A percentile compares a stretch with the other conserved stretches of the same genome.
Evolutionary conservation across 2,329 filamentous ascomycete species (phyloP).

Genomic region (Aspergillus pseudonomiae): DNA sequence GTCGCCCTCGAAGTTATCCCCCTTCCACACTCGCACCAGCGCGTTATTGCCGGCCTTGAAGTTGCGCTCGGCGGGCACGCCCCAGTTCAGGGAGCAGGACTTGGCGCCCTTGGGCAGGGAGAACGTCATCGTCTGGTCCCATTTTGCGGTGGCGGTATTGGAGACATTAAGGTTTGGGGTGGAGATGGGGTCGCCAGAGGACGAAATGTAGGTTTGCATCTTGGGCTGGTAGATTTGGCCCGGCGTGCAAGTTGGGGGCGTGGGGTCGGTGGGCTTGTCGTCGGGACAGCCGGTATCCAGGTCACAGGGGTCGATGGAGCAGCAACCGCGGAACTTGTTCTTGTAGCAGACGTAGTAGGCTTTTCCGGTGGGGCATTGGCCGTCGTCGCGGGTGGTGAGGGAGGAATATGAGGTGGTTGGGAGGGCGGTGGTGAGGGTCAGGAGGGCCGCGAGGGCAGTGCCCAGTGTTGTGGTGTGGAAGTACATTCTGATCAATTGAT

Average conservation of each 20-base stretch:
- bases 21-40: slow-evolving; percentile 2
- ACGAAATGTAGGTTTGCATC: slow-evolving; percentile 1
- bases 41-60: slow-evolving; percentile 11
- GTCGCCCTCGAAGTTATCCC: background rate
- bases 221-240: slow-evolving; percentile 8
- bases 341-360: slow-evolving; percentile 8
- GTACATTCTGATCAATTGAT: background rate
- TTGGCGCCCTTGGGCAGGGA: slow-evolving; percentile 1
- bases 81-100: slow-evolving; percentile 3
- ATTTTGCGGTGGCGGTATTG: slow-evolving; percentile 3
- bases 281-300: slow-evolving; percentile 9
- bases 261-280: background rate
- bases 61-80: slow-evolving; percentile 6
- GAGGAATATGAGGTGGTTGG: slow-evolving; percentile 1
- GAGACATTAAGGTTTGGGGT: slow-evolving; percentile 6
- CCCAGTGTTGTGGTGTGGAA: background rate
- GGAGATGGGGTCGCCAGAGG: background rate
- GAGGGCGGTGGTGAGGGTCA: slow-evolving; percentile 6
- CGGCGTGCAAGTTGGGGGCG: background rate
- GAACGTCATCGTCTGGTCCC: slow-evolving; percentile 11
- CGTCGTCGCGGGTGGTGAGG: slow-evolving; percentile 7
- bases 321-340: slow-evolving; percentile 14
- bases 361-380: slow-evolving; percentile 4
- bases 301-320: slow-evolving; percentile 12
- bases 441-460: background rate